Base-by-base conservation (phyloP, 1,284 basidiomycete species). In the Hymenochaete sp. region DNA sequence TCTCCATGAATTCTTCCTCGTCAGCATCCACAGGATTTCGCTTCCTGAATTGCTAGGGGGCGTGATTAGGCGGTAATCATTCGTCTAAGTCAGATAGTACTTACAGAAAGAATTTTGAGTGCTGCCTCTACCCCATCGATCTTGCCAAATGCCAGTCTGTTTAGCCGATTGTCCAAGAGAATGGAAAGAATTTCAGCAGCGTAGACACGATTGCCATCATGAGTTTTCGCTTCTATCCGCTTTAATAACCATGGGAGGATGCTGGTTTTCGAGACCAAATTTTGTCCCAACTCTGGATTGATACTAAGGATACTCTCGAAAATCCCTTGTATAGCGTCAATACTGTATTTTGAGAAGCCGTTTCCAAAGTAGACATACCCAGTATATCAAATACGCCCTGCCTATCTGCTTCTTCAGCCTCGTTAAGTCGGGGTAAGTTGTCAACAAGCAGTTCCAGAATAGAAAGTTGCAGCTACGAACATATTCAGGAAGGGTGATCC, bases 1-100 rank as follows among this genome's bases (percentile, higher is more conserved):
- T 98, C 60, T 98, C 95, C 87, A 98, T 92, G 62, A 92, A 98
- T 61, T 98, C 96, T 8, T 79, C 73, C 64, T 98, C 95, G 51
- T 98, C 96, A 4, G 82, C 75, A 53, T 91, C 83, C 0, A 66
- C 65, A 0, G 93, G 93, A 57, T 96, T 86, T 38, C 77, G 71
- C 55, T 79, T 77, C 40, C 93, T 80, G 59, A 84, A 98, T 76
- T 85, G 81, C 90, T 95, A 47, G 25, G 11, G 41, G 42, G 44
- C 36, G 32, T 31, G 45, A 37, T 53, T 48, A 11, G 37, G 3
- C 28, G 24, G 8, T 47, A 24, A 46, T 31, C 21, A 45, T 41
- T 47, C 38, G 39, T n/a, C 40, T 16, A 32, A 40, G 33, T 6
- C 9, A n/a, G 44, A 24, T 21, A 18, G 24, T 16, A 67, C 87